phyloP scores from a whole-genome alignment of 352 stramenopile species.

The Pythium brassicae region DNA sequence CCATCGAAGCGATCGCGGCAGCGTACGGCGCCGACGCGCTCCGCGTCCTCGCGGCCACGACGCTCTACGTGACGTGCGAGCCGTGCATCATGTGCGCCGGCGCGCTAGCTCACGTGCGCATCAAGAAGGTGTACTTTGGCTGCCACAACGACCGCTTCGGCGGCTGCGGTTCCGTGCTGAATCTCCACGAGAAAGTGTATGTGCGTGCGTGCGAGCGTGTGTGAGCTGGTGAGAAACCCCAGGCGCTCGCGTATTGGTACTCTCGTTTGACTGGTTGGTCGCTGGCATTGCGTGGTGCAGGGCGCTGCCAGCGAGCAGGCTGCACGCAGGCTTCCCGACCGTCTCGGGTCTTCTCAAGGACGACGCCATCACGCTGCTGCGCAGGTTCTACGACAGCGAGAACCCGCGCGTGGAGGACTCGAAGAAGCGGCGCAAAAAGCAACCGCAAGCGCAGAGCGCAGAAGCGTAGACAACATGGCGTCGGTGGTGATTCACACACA shows the following conservation, averaged over 20 bases:
- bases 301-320: conserved; percentile 34
- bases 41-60: conserved; percentile 50
- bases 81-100: conserved; percentile 94
- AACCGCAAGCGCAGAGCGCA: conserved; percentile 3
- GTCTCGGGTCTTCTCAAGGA: conserved; percentile 74
- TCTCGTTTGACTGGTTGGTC: background rate
- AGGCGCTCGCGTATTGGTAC: too few species aligned
- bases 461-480: conserved; percentile 3
- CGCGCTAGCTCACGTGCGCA: conserved; percentile 74
- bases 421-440: conserved; percentile 76
- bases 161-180: conserved; percentile 88
- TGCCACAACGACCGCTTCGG: conserved; percentile 93
- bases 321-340: conserved; percentile 60
- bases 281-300: background rate
- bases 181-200: conserved; percentile 64
- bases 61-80: conserved; percentile 90
- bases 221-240: background rate
- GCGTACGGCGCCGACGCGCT: conserved; percentile 32
- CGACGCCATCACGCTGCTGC: conserved; percentile 80
- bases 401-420: conserved; percentile 83
- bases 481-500: too few species aligned
- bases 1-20: conserved; percentile 76
- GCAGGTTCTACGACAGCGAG: conserved; percentile 87
- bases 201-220: conserved; percentile 15
- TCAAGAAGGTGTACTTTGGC: conserved; percentile 84